Conservation (phyloP, 306 rosid species). For the Corylus avellana region DNA sequence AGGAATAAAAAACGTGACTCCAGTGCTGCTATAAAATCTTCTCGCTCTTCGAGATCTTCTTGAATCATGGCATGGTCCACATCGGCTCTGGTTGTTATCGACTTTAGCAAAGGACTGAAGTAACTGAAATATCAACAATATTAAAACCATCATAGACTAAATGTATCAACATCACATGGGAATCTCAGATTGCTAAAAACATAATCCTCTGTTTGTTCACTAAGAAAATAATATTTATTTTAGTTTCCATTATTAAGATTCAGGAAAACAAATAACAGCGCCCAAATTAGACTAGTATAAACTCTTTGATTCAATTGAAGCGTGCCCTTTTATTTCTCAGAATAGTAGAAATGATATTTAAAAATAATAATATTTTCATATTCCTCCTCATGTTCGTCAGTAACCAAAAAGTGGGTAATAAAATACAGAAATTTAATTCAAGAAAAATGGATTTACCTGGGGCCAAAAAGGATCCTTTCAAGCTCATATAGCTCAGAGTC, state of each 20-base stretch:
- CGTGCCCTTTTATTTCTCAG: neutral
- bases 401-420: neutral
- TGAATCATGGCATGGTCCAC: slow-evolving; percentile 70
- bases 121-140: slow-evolving; percentile 55
- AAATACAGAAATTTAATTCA: too few relatives aligned
- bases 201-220: neutral
- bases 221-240: neutral
- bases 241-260: neutral
- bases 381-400: neutral
- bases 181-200: neutral
- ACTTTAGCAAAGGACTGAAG: slow-evolving; percentile 91
- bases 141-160: neutral
- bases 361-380: neutral
- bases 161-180: slow-evolving; percentile 14
- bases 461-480: slow-evolving; percentile 80
- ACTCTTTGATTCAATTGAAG: neutral
- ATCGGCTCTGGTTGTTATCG: slow-evolving; percentile 47
- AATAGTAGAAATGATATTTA: neutral
- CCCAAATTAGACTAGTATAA: neutral
- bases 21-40: slow-evolving; percentile 58
- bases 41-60: slow-evolving; percentile 72
- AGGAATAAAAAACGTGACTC: slow-evolving; percentile 90
- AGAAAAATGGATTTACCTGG: slow-evolving; percentile 44
- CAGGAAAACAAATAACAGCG: neutral
- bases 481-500: slow-evolving; percentile 77